Conservation (phyloP, 306 rosid genomes). For the Lathyrus oleraceus region DNA sequence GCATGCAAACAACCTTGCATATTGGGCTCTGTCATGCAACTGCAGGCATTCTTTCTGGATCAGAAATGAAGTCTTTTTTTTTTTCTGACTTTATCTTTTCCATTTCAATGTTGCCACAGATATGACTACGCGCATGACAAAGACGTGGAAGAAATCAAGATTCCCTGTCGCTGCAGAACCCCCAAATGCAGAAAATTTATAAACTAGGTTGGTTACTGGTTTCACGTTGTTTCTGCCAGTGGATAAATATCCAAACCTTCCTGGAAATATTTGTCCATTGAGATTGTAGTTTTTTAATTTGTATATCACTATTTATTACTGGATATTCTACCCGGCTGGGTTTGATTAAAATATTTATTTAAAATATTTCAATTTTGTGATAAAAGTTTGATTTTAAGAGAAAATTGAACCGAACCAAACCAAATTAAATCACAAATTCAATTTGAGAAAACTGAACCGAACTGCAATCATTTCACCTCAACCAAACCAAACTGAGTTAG, state of each 20-base stretch:
- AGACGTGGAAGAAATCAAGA: conserved; percentile 73
- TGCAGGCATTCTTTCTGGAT: background rate
- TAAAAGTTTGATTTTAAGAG: too few species aligned
- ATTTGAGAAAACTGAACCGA: too few species aligned
- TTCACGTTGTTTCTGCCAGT: conserved; percentile 23
- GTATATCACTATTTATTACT: conserved; percentile 14
- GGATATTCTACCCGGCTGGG: too few species aligned
- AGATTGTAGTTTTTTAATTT: conserved; percentile 32
- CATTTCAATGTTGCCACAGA: conserved; percentile 48
- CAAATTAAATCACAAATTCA: too few species aligned
- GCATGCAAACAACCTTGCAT: background rate
- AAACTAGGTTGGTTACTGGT: conserved; percentile 50
- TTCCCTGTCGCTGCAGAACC: conserved; percentile 79
- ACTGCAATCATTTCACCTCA: too few species aligned
- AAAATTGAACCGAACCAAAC: too few species aligned
- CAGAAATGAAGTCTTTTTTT: conserved; percentile 1
- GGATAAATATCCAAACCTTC: conserved; percentile 36
- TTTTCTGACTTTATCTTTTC: conserved; percentile 4
- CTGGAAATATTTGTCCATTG: too few species aligned
- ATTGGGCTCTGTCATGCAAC: conserved; percentile 1
- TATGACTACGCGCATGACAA: conserved; percentile 86
- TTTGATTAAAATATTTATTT: too few species aligned
- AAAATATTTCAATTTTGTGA: too few species aligned
- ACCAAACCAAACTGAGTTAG: too few species aligned
- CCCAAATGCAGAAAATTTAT: conserved; percentile 69